These are phyloP conservation scores for Corniculantispora saksenae DNA, from an alignment of 2,329 filamentous ascomycete species.

Conservation along the genomic window DNA sequence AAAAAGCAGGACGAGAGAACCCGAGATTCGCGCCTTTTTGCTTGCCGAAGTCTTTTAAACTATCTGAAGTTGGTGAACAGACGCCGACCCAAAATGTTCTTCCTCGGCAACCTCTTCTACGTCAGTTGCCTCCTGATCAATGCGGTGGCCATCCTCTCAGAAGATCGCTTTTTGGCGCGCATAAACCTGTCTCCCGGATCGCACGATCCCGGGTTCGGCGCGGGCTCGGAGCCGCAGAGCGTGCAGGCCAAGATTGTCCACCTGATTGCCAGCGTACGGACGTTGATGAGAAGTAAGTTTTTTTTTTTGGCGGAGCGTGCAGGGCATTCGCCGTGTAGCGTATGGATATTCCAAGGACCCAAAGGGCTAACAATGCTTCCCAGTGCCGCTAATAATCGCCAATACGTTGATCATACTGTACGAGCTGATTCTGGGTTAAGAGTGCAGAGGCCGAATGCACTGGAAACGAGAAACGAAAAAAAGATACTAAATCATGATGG, in stretches of 20 bases:
- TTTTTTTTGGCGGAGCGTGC: background rate
- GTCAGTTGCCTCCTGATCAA: constrained; percentile 81
- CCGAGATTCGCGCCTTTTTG: too few species aligned
- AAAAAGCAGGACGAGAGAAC: background rate
- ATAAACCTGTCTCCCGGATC: constrained; percentile 72
- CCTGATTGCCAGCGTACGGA: constrained; percentile 79
- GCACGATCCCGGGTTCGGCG: constrained; percentile 71
- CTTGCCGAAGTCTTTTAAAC: too few species aligned
- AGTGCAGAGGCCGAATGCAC: background rate
- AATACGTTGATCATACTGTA: constrained; percentile 78
- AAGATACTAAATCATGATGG: background rate
- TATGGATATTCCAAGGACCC: background rate
- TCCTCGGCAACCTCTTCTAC: constrained; percentile 67
- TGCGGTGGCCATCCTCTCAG: constrained; percentile 81
- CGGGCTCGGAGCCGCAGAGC: constrained; percentile 62
- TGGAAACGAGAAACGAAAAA: constrained; percentile 1
- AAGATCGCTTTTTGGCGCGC: constrained; percentile 78
- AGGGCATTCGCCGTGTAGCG: background rate
- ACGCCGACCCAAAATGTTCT: constrained; percentile 50
- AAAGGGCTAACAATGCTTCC: constrained; percentile 3
- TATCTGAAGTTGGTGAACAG: background rate
- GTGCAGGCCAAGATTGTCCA: constrained; percentile 80
- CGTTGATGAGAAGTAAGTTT: constrained; percentile 79
- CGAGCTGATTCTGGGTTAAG: constrained; percentile 68
- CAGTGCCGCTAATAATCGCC: constrained; percentile 75